Base-by-base conservation (phyloP, 2,329 filamentous ascomycete species). In the Scedosporium boydii region DNA sequence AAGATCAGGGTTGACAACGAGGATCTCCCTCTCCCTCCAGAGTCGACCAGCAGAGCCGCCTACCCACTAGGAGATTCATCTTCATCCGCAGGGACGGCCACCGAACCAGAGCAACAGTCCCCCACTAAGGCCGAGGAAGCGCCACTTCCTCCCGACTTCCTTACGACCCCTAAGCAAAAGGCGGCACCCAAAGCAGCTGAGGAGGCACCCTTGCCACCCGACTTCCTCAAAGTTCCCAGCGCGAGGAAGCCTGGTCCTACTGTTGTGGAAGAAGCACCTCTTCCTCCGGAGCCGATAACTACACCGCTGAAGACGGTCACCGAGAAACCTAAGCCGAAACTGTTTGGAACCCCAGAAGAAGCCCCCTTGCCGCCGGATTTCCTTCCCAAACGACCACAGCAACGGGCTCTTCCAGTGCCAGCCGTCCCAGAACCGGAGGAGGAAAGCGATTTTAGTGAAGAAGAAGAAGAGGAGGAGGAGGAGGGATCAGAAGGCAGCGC, bases 401-500 rank as follows among this genome's bases (percentile, higher is more conserved):
- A 58, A n/a, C 48, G 57, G 12, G 46, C 59, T 1, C 58, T 60
- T 29, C 44, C 58, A 4, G 67, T 76, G 9, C 75, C 77, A 3
- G 70, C 75, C 3, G 69, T 76, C 10, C 74, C 77, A 14, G 74
- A 72, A 21, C 66, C 66, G 10, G 72, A 74, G 4, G 75, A 77
- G 5, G 76, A 75, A 3, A 73, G 73, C 4, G 77, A 76, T 12
- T 77, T 77, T 0, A 73, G 74, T 2, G 75, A 77, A n/a, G 80
- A 80, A 12, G 79, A 79, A 2, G 80, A 79, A 2, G 80, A 82
- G 34, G 76, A 76, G 44, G 80, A 82, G 34, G 76, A 76, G 2
- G 80, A 82, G 34, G 76, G 76, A 44, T 79, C 69, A 6, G 80
- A 84, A 68, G 85, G 85, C 14, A 88, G 85, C 64, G 86, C 84